Evolutionary conservation across 179 eudicot genomes (phyloP).

Genomic region (Gypsophila paniculata): DNA sequence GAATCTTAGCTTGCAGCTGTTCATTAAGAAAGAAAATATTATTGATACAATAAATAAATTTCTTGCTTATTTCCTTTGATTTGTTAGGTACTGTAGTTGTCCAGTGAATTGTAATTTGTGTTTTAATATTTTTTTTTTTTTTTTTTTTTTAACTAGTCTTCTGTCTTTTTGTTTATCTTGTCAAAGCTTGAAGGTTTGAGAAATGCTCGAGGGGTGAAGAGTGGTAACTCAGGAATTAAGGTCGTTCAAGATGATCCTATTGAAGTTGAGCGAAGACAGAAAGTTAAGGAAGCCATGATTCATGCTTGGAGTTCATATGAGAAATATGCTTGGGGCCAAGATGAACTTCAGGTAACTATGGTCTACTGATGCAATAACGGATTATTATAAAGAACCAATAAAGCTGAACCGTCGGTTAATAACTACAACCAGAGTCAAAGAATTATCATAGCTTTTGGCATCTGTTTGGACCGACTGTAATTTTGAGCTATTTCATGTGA

Average conservation of each 20-base stretch:
- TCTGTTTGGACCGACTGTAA: slow-evolving; percentile 9
- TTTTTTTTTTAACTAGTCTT: background rate
- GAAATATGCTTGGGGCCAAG: slow-evolving; percentile 99
- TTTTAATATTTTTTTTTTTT: background rate
- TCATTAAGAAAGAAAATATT: background rate
- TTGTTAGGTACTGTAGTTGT: background rate
- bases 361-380: background rate
- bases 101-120: background rate
- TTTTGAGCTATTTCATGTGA: background rate
- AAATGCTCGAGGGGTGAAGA: slow-evolving; percentile 33
- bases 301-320: slow-evolving; percentile 99
- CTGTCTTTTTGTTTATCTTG: slow-evolving; percentile 3
- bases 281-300: slow-evolving; percentile 93
- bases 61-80: background rate
- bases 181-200: slow-evolving; percentile 66
- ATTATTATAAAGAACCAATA: background rate
- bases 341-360: slow-evolving; percentile 88
- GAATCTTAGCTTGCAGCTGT: background rate
- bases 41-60: background rate
- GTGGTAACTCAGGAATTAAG: slow-evolving; percentile 19
- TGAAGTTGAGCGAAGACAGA: slow-evolving; percentile 62
- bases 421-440: background rate
- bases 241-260: slow-evolving; percentile 54
- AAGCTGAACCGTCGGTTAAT: background rate
- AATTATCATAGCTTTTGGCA: background rate